Conservation (phyloP, 805 yeast species). For the Starmerella floricola region DNA sequence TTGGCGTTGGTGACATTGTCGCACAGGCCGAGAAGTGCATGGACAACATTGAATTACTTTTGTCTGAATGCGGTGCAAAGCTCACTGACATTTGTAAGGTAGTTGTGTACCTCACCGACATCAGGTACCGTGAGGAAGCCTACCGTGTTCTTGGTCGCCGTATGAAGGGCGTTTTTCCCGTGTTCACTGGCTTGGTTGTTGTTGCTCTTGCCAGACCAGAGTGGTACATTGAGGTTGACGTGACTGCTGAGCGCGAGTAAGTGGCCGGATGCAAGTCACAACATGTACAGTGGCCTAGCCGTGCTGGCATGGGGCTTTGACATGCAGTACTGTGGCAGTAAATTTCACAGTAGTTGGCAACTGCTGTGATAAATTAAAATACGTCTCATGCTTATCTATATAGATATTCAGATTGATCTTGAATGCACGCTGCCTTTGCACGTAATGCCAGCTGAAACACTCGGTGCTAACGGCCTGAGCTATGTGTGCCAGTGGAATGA, state of each 20-base stretch:
- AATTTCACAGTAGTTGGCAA: too few species aligned
- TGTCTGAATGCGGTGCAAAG: constrained; percentile 14
- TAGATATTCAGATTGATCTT: too few species aligned
- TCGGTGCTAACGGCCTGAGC: too few species aligned
- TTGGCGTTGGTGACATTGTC: constrained; percentile 19
- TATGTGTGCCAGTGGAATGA: too few species aligned
- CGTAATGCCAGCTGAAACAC: too few species aligned
- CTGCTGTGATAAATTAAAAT: too few species aligned
- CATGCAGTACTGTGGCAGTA: too few species aligned
- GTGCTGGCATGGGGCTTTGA: too few species aligned
- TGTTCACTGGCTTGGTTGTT: constrained; percentile 19
- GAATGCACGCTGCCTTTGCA: too few species aligned
- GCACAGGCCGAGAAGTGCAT: constrained; percentile 19
- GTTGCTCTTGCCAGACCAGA: constrained; percentile 21
- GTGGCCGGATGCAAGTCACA: too few species aligned
- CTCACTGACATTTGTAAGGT: constrained; percentile 19
- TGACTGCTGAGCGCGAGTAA: constrained; percentile 16
- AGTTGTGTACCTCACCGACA: constrained; percentile 19
- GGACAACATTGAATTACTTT: constrained; percentile 19
- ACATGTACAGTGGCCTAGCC: too few species aligned
- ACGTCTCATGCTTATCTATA: too few species aligned
- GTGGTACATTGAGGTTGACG: constrained; percentile 21
- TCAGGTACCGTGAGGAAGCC: constrained; percentile 17
- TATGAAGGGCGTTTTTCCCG: constrained; percentile 20
- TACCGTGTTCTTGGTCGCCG: constrained; percentile 18